phyloP scores from a whole-genome alignment of 352 stramenopile species.

The Pythium apleroticum region DNA sequence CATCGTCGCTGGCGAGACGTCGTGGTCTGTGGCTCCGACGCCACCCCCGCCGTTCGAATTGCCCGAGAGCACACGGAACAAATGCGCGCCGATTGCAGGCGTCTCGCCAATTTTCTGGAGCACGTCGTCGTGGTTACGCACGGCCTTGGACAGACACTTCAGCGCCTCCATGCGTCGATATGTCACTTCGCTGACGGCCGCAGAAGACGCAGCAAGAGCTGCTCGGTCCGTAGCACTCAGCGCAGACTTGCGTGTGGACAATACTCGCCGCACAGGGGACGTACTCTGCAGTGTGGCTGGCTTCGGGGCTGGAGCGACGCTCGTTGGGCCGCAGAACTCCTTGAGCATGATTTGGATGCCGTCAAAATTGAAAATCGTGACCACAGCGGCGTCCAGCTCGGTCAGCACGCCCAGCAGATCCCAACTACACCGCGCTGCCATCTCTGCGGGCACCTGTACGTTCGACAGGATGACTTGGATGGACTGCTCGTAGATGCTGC shows the following conservation, averaged over 20 bases:
- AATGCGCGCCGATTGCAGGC: conserved; percentile 35
- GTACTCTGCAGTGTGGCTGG: background rate
- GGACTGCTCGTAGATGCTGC: conserved; percentile 50
- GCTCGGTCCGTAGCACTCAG: conserved; percentile 17
- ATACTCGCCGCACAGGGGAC: conserved; percentile 10
- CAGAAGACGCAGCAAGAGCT: conserved; percentile 10
- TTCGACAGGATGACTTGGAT: conserved; percentile 57
- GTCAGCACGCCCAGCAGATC: conserved; percentile 53
- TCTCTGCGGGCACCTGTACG: conserved; percentile 32
- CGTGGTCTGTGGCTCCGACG: conserved; percentile 1
- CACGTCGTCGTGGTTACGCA: conserved; percentile 58
- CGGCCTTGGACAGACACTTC: conserved; percentile 63
- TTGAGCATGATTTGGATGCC: conserved; percentile 53
- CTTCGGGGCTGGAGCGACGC: conserved; percentile 1
- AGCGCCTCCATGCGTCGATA: conserved; percentile 55
- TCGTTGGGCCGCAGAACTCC: conserved; percentile 35
- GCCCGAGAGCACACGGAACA: conserved; percentile 43
- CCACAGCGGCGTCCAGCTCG: conserved; percentile 55
- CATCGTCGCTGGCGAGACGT: background rate
- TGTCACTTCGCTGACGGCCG: conserved; percentile 3
- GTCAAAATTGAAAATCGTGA: conserved; percentile 64
- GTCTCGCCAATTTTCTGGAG: conserved; percentile 62
- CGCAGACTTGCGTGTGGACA: conserved; percentile 23
- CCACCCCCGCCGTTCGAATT: background rate
- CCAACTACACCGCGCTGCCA: conserved; percentile 48